Base-by-base conservation (phyloP, 495 filamentous ascomycete species). In the Aspergillus baeticus region DNA sequence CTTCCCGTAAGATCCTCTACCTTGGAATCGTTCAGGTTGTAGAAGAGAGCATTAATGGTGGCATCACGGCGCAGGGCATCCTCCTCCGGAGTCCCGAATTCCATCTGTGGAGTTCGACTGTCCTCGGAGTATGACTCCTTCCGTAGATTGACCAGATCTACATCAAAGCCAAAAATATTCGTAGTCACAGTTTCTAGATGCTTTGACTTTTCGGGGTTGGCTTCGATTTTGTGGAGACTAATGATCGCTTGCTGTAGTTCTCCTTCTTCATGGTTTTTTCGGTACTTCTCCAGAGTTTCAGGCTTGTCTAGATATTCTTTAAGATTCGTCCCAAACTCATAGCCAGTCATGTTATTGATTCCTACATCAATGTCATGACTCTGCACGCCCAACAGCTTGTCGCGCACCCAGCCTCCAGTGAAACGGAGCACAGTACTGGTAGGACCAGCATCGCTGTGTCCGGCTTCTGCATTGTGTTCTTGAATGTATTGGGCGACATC, bases 391-490 rank as follows among this genome's bases (percentile, higher is more conserved):
- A 99, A 80, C 8, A 99, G 81, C 77, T 96, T 98, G 77, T 99
- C 94, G 36, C 94, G 86, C 23, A 99, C 95, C 94, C 94, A 99
- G n/a, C 94, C 94, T 37, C 94, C 94, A 11, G 95, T 92, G 72
- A 93, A 97, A 11, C 94, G 88, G 15, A 99, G 58, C 5, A 76
- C 68, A 0, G 71, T 73, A n/a, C 64, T 57, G 0, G 68, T 62
- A 13, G 60, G 37, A 18, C 67, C 57, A 1, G 14, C 53, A 52
- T 64, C 51, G n/a, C 23, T 55, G 2, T 35, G 77, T 46, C 80
- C 78, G 29, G 75, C 63, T 14, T 63, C 51, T 37, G 65, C 63
- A 10, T 76, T 69, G n/a, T 80, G 75, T 14, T 81, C 65, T 54
- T 86, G 79, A 57, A 91, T 87, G 70, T 85, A 85, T 21, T 79